These are phyloP conservation scores for Castanea mollissima DNA, from an alignment of 306 rosid genomes.

Conservation along the genomic window DNA sequence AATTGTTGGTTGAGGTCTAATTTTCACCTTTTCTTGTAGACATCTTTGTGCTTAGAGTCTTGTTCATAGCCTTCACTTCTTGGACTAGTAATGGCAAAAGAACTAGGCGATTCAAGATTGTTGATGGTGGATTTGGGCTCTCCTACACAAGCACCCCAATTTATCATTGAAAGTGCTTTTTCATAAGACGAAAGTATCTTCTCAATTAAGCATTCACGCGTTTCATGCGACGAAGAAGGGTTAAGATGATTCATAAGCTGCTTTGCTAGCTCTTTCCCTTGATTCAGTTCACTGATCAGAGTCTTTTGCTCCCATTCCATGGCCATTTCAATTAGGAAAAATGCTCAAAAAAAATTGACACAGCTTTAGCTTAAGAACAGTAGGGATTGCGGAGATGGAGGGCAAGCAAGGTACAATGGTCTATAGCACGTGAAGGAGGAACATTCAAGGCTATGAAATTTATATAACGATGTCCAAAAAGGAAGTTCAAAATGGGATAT, in stretches of 20 bases:
- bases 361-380: background rate
- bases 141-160: conserved; percentile 21
- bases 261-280: conserved; percentile 62
- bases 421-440: background rate
- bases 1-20: conserved; percentile 1
- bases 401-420: background rate
- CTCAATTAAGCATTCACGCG: conserved; percentile 39
- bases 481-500: background rate
- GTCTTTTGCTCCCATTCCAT: conserved; percentile 36
- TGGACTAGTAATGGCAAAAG: conserved; percentile 41
- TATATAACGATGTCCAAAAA: background rate
- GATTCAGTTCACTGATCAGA: conserved; percentile 49
- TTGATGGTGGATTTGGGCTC: conserved; percentile 19
- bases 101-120: conserved; percentile 30
- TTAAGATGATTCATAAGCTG: conserved; percentile 41
- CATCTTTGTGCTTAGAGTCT: conserved; percentile 38
- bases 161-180: conserved; percentile 46
- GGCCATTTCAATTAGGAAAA: conserved; percentile 33
- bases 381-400: background rate
- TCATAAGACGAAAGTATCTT: conserved; percentile 55
- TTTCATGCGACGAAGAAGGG: conserved; percentile 40
- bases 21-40: conserved; percentile 66
- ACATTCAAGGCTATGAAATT: background rate
- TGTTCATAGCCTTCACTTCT: conserved; percentile 44
- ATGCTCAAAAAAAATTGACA: background rate